These are phyloP conservation scores for Ceratobasidium sp. DNA, from an alignment of 1,284 basidiomycete species.

Conservation along the genomic window DNA sequence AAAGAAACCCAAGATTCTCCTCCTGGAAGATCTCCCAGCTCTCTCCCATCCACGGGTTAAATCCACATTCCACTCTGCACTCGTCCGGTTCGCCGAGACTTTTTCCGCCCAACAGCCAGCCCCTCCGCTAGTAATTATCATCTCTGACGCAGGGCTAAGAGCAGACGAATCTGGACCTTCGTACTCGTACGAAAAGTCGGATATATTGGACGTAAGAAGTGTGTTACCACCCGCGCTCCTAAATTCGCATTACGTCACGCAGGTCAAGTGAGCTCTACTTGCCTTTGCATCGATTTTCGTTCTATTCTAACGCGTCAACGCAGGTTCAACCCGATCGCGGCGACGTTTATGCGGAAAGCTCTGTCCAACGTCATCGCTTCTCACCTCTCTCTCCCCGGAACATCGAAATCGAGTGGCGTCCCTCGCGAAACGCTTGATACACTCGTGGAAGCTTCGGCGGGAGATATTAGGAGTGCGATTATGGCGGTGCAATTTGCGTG, in stretches of 20 bases:
- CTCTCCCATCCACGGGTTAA: slow-evolving; percentile 81
- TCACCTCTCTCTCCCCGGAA: slow-evolving; percentile 59
- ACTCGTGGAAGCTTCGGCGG: slow-evolving; percentile 83
- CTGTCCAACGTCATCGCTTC: slow-evolving; percentile 72
- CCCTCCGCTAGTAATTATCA: slow-evolving; percentile 82
- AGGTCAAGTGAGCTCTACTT: slow-evolving; percentile 71
- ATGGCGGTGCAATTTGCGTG: slow-evolving; percentile 91
- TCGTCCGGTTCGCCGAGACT: slow-evolving; percentile 69
- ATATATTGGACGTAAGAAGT: slow-evolving; percentile 76
- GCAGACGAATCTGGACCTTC: slow-evolving; percentile 64
- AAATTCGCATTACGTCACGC: slow-evolving; percentile 72
- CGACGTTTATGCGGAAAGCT: slow-evolving; percentile 85
- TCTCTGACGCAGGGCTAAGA: slow-evolving; percentile 84
- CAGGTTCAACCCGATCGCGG: slow-evolving; percentile 93
- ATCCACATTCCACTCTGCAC: slow-evolving; percentile 77
- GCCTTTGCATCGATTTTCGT: neutral
- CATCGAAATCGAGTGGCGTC: slow-evolving; percentile 57
- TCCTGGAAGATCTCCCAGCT: slow-evolving; percentile 95
- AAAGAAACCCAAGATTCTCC: slow-evolving; percentile 68
- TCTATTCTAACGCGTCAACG: neutral
- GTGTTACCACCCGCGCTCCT: slow-evolving; percentile 74
- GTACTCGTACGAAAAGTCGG: slow-evolving; percentile 58
- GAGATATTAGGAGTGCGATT: slow-evolving; percentile 92
- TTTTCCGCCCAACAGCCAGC: neutral
- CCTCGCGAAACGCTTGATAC: slow-evolving; percentile 76